phyloP scores from a whole-genome alignment of 2,329 filamentous ascomycete genomes.

The Diaporthe citriasiana region DNA sequence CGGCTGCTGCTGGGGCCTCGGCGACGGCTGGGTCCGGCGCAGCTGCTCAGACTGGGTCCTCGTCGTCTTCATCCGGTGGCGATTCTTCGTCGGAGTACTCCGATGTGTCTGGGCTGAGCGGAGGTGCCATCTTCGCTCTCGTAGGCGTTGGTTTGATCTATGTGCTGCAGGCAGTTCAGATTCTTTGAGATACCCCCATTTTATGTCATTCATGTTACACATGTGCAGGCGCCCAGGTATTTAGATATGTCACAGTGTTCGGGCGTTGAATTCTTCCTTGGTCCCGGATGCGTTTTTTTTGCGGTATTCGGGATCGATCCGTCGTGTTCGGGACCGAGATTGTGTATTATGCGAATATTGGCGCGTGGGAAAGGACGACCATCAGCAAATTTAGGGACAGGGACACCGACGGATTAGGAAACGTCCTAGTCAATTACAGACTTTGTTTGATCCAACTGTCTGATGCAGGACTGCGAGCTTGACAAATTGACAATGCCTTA shows the following conservation, averaged over 20 bases:
- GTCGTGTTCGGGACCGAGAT: background rate
- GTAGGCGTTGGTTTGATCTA: slow-evolving; percentile 36
- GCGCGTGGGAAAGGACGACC: background rate
- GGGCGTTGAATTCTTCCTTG: too few species aligned
- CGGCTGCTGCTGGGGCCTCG: slow-evolving; percentile 23
- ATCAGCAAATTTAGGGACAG: background rate
- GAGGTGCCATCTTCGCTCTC: slow-evolving; percentile 28
- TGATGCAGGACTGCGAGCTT: too few species aligned
- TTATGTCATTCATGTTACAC: background rate
- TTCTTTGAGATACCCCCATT: slow-evolving; percentile 28
- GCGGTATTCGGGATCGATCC: background rate
- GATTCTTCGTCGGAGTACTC: background rate
- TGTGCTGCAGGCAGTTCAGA: slow-evolving; percentile 40
- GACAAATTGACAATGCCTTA: background rate
- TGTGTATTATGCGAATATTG: background rate
- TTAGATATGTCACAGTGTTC: background rate
- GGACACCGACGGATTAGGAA: background rate
- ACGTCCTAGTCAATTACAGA: background rate
- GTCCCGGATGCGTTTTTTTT: background rate
- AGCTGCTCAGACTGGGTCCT: slow-evolving; percentile 7
- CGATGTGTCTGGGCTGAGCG: slow-evolving; percentile 3
- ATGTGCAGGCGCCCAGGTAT: background rate
- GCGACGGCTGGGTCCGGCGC: background rate
- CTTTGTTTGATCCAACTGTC: background rate
- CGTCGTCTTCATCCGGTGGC: background rate